These are phyloP conservation scores for Leccinum subgranulosum DNA, from an alignment of 768 basidiomycete species.

Conservation along the genomic window DNA sequence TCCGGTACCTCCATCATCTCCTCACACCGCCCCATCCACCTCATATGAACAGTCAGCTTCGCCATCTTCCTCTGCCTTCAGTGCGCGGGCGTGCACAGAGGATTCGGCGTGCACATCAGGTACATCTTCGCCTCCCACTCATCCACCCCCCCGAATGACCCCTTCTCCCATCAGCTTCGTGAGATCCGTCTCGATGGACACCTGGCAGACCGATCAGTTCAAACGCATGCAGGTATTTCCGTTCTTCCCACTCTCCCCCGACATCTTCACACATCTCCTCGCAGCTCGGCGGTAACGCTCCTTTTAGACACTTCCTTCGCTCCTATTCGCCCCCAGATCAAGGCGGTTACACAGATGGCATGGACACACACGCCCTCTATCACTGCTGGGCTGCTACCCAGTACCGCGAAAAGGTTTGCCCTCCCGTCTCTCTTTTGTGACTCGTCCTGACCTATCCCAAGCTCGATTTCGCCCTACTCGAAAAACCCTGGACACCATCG, in stretches of 20 bases:
- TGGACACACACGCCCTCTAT: constrained; percentile 73
- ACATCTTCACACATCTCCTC: constrained; percentile 7
- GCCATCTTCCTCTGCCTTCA: constrained; percentile 91
- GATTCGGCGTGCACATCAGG: constrained; percentile 95
- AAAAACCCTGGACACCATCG: constrained; percentile 76
- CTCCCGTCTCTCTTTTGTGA: neutral
- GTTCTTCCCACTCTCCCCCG: constrained; percentile 1
- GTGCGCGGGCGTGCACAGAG: constrained; percentile 79
- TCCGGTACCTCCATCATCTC: constrained; percentile 45
- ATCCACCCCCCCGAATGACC: neutral
- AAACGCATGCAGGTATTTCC: constrained; percentile 79
- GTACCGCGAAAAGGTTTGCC: constrained; percentile 87
- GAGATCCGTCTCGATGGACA: constrained; percentile 93
- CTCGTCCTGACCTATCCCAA: constrained; percentile 35
- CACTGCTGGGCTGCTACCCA: constrained; percentile 93
- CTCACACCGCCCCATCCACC: neutral
- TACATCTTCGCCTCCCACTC: constrained; percentile 6
- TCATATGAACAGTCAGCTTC: constrained; percentile 47
- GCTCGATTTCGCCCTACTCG: constrained; percentile 77
- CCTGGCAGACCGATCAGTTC: constrained; percentile 89
- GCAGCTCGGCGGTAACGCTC: constrained; percentile 85
- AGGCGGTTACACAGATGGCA: constrained; percentile 64
- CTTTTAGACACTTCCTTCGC: constrained; percentile 76
- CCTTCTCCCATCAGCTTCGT: constrained; percentile 60
- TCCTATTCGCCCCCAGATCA: constrained; percentile 63